Percentiles rank a stretch among this genome's conserved stretches.
Evolutionary conservation across 805 yeast genomes (phyloP).

Genomic region (Jamesozyma lodderae): DNA sequence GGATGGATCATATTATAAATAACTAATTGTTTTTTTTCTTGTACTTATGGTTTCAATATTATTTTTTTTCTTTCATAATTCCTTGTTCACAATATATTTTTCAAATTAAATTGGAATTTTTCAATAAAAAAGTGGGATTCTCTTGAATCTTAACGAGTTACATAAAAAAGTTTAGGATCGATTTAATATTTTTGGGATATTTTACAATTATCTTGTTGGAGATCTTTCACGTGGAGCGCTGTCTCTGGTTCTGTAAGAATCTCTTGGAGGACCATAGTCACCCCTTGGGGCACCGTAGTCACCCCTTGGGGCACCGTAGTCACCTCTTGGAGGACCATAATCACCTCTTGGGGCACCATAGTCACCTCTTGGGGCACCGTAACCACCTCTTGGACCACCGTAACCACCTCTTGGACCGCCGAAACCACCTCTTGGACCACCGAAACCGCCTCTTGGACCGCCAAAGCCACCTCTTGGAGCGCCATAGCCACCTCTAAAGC

Average conservation of each 20-base stretch:
- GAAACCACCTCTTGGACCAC: slow-evolving; percentile 28
- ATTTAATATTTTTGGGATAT: too few relatives aligned
- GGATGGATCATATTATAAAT: background rate
- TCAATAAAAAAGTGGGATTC: background rate
- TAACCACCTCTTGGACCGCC: slow-evolving; percentile 32
- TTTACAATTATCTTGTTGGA: slow-evolving; percentile 64
- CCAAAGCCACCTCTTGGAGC: slow-evolving; percentile 30
- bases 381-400: slow-evolving; percentile 22
- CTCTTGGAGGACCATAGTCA: slow-evolving; percentile 30
- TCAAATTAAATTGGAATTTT: background rate
- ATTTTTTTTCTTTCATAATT: too few relatives aligned
- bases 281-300: slow-evolving; percentile 22
- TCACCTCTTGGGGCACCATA: slow-evolving; percentile 28
- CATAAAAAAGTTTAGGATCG: background rate
- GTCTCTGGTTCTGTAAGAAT: slow-evolving; percentile 43
- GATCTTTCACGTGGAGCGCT: slow-evolving; percentile 53
- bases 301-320: slow-evolving; percentile 28
- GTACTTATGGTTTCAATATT: background rate
- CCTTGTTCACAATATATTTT: too few relatives aligned
- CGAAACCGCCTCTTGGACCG: slow-evolving; percentile 30
- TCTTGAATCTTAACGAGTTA: too few relatives aligned
- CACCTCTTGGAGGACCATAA: slow-evolving; percentile 28
- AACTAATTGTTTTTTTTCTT: background rate
- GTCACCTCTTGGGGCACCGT: slow-evolving; percentile 24
- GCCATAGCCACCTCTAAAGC: slow-evolving; percentile 34